These are phyloP conservation scores for Protomyces inouyei DNA, from an alignment of 1,139 yeast genomes.

Conservation along the genomic window DNA sequence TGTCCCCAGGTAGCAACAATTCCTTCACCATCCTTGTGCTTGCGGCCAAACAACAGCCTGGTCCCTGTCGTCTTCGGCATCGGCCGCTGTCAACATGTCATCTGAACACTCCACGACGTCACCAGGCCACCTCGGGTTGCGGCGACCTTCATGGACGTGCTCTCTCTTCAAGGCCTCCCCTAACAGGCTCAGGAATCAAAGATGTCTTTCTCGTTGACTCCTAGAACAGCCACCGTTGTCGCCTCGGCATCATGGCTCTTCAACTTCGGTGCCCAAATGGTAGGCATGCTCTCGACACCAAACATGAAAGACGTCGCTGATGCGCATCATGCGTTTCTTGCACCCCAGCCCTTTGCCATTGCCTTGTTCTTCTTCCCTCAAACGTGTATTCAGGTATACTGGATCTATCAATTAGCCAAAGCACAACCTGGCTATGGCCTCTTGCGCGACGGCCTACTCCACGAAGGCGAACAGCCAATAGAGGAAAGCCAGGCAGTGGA, in stretches of 20 bases:
- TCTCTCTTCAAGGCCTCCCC: too few relatives aligned
- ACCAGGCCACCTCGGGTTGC: too few relatives aligned
- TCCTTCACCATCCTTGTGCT: too few relatives aligned
- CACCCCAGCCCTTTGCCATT: conserved; percentile 24
- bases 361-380: conserved; percentile 27
- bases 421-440: not conserved
- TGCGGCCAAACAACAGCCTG: too few relatives aligned
- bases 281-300: conserved; percentile 18
- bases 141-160: too few relatives aligned
- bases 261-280: conserved; percentile 19
- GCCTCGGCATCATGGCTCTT: conserved; percentile 18
- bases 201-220: not conserved
- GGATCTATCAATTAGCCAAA: conserved; percentile 19
- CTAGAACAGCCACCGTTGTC: conserved; percentile 4
- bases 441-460: not conserved
- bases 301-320: conserved; percentile 26
- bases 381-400: conserved; percentile 16
- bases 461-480: not conserved
- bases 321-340: conserved; percentile 20
- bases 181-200: not conserved
- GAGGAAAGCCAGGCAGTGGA: not conserved
- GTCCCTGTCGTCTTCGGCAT: too few relatives aligned
- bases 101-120: too few relatives aligned
- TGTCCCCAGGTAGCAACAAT: too few relatives aligned
- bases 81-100: too few relatives aligned